phyloP scores from a whole-genome alignment of 2,329 filamentous ascomycete species.

The Hypoxylon sp. region DNA sequence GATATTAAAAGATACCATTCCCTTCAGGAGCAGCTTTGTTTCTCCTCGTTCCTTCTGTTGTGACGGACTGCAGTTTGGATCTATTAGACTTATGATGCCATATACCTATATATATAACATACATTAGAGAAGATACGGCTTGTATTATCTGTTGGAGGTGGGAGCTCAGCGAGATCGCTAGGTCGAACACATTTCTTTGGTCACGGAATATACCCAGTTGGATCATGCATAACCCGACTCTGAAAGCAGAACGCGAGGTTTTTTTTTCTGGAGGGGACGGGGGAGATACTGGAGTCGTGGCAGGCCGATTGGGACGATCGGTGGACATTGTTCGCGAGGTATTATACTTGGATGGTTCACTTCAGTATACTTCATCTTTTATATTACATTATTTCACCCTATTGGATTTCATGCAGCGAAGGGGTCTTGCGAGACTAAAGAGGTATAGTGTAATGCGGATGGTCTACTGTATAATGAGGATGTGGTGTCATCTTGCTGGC shows the following conservation, averaged over 20 bases:
- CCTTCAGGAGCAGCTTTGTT: constrained; percentile 37
- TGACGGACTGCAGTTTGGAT: constrained; percentile 29
- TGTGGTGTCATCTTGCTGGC: constrained; percentile 9
- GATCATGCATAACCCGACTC: constrained; percentile 23
- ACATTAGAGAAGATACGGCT: constrained; percentile 32
- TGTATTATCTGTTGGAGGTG: constrained; percentile 29
- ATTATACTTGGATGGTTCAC: constrained; percentile 15
- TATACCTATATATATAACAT: no score
- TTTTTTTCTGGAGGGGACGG: constrained; percentile 5
- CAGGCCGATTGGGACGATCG: constrained; percentile 7
- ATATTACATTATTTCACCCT: constrained; percentile 11
- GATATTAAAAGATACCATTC: constrained; percentile 45
- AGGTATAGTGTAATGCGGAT: constrained; percentile 24
- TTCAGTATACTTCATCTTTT: constrained; percentile 15
- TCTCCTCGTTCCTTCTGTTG: constrained; percentile 31
- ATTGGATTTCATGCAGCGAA: constrained; percentile 16
- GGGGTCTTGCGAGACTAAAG: constrained; percentile 10
- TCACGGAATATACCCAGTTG: constrained; percentile 34
- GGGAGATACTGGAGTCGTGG: constrained; percentile 18
- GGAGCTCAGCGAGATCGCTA: constrained; percentile 26
- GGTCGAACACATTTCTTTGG: constrained; percentile 18
- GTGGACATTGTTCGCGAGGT: constrained; percentile 4
- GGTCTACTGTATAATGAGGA: constrained; percentile 28
- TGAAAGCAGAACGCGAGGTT: constrained; percentile 15
- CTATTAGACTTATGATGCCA: constrained; percentile 37